Conservation (phyloP, 2,329 filamentous ascomycete genomes). For the Leptographium wingfieldii region DNA sequence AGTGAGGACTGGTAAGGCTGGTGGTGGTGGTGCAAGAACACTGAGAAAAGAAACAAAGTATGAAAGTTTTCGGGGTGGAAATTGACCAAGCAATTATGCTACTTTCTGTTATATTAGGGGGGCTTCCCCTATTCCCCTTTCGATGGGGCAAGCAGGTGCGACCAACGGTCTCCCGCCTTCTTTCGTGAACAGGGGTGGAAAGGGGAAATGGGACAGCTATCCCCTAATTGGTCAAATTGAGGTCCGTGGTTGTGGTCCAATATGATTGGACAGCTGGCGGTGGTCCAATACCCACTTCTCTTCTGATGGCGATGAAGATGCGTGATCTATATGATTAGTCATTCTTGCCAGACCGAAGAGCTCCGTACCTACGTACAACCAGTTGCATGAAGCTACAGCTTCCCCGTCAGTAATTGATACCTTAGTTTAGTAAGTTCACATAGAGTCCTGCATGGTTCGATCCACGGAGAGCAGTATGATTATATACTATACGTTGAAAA, state of each 20-base stretch:
- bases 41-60: conserved; percentile 16
- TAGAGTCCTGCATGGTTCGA: too few species aligned
- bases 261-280: conserved; percentile 2
- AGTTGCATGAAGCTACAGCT: too few species aligned
- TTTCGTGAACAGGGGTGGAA: conserved; percentile 15
- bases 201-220: conserved; percentile 7
- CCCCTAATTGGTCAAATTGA: conserved; percentile 5
- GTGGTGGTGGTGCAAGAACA: not conserved
- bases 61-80: not conserved
- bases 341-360: too few species aligned
- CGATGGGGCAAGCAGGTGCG: not conserved
- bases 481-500: too few species aligned
- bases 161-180: conserved; percentile 12
- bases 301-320: not conserved
- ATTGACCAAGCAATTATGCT: conserved; percentile 8
- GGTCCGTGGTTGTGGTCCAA: not conserved
- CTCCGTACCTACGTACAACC: too few species aligned
- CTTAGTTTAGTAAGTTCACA: too few species aligned
- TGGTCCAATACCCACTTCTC: not conserved
- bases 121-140: conserved; percentile 5
- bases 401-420: too few species aligned
- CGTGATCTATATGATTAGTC: too few species aligned
- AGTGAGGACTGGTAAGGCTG: not conserved
- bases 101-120: conserved; percentile 17
- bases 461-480: too few species aligned